Evolutionary conservation across 495 filamentous ascomycete species (phyloP), one percentile per base, ranked within the genome.

Genomic region (Extremus antarcticus): DNA sequence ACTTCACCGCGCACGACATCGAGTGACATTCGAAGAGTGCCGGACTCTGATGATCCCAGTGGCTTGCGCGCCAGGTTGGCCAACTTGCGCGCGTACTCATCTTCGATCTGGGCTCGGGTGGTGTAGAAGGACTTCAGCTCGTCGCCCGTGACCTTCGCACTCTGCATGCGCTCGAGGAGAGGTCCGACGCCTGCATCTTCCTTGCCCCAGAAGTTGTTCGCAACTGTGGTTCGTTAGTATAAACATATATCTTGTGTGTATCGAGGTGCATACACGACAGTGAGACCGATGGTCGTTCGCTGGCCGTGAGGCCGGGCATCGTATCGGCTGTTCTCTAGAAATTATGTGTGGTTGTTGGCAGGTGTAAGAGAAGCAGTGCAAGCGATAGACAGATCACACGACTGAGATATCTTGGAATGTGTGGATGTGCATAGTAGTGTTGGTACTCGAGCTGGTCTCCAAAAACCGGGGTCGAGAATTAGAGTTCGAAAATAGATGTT

Each of bases 141-240:
- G 65, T 99, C 94, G 68, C 86, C 92, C 11, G 94, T 96, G 57
- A 85, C 78, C 75, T 99, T 99, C 29, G 94, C 86, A 74, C 83
- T 85, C 67, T 91, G 87, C 88, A 99, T 94, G 65, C 94, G 90
- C 66, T 94, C 88, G 41, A 99, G 79, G 70, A 99, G 80, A 52
- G 94, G 94, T 43, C 77, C 76, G 61, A 97, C 87, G 60, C 94
- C 94, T 40, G 94, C 94, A 75, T 99, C 94, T 68, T 99, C 90
- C 76, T 91, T 96, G 57, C 94, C 94, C 94, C 94, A 99, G 72
- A 99, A 99, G 68, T 99, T 97, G 73, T 97, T 97, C 64, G 94
- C 90, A 71, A 97, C 89, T 95, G 60, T 21, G 47, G 8, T 32
- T 41, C 9, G 55, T 71, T 46, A 69, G 58, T 51, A 57, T 8